Evolutionary conservation across 495 filamentous ascomycete genomes (phyloP), one percentile per base, ranked within the genome.

Genomic region (Penicillium maclennaniae): DNA sequence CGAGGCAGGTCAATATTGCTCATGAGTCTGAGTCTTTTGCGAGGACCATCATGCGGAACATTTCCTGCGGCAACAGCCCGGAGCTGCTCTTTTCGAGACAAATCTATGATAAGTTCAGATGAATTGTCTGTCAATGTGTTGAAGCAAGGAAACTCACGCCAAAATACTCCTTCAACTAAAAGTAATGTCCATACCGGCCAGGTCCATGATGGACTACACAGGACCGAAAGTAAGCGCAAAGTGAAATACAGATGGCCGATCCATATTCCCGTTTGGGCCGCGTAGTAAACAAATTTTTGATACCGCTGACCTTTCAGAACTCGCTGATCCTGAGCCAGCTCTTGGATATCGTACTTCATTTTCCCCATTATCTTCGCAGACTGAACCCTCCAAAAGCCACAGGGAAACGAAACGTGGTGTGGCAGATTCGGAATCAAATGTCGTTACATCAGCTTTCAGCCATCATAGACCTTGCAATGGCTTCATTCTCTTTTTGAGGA

Each of bases 181-280:
- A 70, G n/a, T 56, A 70, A 67, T 15, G 42, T 19, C 69, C 65
- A 72, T 42, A 62, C 65, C 41, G 60, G 60, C 67, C 67, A 72
- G 44, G 59, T 61, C 15, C 49, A 28, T 0, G 52, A 36, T 1
- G 37, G 28, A 7, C 43, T 49, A 15, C 59, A 19, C 15, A 65
- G 8, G 41, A 52, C 10, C 26, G 60, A 41, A 2, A 58, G 45
- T 14, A 64, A 26, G 7, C 69, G 65, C 16, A 57, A 27, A 3
- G 34, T 16, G 10, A 69, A 61, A 39, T 71, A 71, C 27, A 62
- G 6, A 42, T 60, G 50, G 7, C 51, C 51, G 10, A 34, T 52
- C 63, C 65, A 67, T 41, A 62, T 45, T 23, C 63, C 67, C 5
- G 50, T 31, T 16, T 55, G 63, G 0, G 69, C 61, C 42, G 53